A percentile compares a stretch with the other conserved stretches of the same genome.
Conservation (phyloP, 129 eudicot genomes). For the Lactuca sativa region DNA sequence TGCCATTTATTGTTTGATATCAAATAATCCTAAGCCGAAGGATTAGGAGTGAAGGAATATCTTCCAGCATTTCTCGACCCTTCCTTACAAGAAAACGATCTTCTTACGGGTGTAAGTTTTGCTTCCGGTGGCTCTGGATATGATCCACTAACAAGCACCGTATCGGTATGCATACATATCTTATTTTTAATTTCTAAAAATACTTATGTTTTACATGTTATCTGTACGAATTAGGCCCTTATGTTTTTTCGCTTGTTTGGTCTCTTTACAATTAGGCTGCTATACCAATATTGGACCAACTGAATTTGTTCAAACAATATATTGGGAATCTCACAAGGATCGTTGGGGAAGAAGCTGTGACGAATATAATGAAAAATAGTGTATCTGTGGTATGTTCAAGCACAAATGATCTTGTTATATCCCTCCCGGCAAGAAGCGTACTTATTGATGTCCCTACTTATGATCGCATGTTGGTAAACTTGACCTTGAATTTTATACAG, state of each 20-base stretch:
- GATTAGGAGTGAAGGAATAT: constrained; percentile 50
- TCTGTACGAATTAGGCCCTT: no score
- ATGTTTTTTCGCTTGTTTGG: not conserved
- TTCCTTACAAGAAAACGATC: constrained; percentile 40
- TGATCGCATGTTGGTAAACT: constrained; percentile 33
- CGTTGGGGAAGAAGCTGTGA: constrained; percentile 42
- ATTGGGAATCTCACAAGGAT: constrained; percentile 33
- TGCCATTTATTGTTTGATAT: not conserved
- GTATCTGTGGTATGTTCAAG: constrained; percentile 37
- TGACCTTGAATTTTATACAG: constrained; percentile 44
- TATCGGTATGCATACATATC: constrained; percentile 30
- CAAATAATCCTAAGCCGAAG: constrained; percentile 45
- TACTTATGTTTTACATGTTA: no score
- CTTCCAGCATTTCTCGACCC: constrained; percentile 68
- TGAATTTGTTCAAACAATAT: constrained; percentile 51
- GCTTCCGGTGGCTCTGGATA: constrained; percentile 55
- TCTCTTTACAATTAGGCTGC: constrained; percentile 32
- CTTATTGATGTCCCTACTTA: constrained; percentile 41
- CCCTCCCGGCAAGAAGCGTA: constrained; percentile 32
- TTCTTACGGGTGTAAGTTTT: constrained; percentile 24
- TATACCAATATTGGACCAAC: constrained; percentile 44
- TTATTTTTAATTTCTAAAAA: not conserved
- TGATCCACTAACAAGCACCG: constrained; percentile 54
- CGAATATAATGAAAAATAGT: constrained; percentile 36
- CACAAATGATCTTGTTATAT: constrained; percentile 49